Conservation (phyloP, 768 basidiomycete genomes). For the Boletus tylopilopsis region DNA sequence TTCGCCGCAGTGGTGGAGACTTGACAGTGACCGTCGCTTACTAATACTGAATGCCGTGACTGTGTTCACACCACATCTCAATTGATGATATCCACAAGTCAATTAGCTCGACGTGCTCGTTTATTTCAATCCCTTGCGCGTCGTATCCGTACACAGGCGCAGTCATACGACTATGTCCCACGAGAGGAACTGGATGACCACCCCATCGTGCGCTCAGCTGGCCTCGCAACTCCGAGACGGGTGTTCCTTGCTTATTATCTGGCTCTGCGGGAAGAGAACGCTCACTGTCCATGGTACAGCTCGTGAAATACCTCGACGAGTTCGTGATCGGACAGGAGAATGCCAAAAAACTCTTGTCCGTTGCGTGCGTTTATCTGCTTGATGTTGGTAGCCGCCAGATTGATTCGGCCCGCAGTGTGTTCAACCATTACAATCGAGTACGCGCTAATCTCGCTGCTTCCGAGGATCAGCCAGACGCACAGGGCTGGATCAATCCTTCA, state of each 20-base stretch:
- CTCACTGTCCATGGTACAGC: slow-evolving; percentile 39
- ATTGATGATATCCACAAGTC: slow-evolving; percentile 20
- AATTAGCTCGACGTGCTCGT: slow-evolving; percentile 25
- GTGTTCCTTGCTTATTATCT: slow-evolving; percentile 22
- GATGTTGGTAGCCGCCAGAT: neutral
- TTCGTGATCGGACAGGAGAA: slow-evolving; percentile 89
- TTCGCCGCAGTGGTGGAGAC: neutral
- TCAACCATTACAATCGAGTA: slow-evolving; percentile 92
- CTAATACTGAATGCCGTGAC: too few species aligned
- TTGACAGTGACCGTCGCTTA: neutral
- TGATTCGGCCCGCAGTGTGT: slow-evolving; percentile 56
- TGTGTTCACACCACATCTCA: too few species aligned
- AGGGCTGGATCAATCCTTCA: slow-evolving; percentile 26
- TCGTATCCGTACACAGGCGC: slow-evolving; percentile 54
- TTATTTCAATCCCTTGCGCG: slow-evolving; percentile 31
- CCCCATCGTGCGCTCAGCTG: slow-evolving; percentile 39
- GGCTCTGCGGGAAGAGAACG: neutral
- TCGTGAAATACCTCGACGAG: slow-evolving; percentile 81
- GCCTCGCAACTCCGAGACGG: slow-evolving; percentile 59
- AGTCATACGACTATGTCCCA: slow-evolving; percentile 38
- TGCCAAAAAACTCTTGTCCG: slow-evolving; percentile 91
- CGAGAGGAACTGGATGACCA: slow-evolving; percentile 31
- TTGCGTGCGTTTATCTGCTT: slow-evolving; percentile 65
- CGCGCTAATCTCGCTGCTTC: slow-evolving; percentile 59
- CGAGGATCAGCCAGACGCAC: slow-evolving; percentile 34